Evolutionary conservation across 768 basidiomycete species (phyloP), one percentile per base, ranked within the genome.

Genomic region (Xerocomellus intermedius): DNA sequence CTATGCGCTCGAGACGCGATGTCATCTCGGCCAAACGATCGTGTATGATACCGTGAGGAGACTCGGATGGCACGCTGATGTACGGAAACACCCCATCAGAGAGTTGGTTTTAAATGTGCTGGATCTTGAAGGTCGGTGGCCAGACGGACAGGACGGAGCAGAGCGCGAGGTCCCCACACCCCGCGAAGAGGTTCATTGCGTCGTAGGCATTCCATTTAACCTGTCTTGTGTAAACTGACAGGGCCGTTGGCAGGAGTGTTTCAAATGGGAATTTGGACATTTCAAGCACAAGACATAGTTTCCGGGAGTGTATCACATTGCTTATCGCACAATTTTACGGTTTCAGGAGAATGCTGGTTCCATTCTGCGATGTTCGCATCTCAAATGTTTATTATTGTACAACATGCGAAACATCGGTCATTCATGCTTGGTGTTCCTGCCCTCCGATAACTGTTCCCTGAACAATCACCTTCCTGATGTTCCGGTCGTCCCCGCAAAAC

Each of bases 401-500:
- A 58, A 17, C 42, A 55, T 48, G 24, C 46, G 48, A 49, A 36
- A 54, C n/a, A 48, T 33, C 6, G 21, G 33, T n/a, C 30, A 13
- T 39, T 59, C 42, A 61, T 41, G 38, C 48, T n/a, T 59, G 58
- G 50, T 69, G 70, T 45, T 74, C 76, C 44, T 72, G 77, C 13
- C 95, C 95, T 10, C 92, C 94, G 35, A 98, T 82, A 35, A 83
- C 69, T 42, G 75, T 70, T 2, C 95, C 94, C 64, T 90, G 86
- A 16, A 98, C 94, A 64, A 86, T 94, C 19, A 98, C 94, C 52
- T 78, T 76, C 47, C 73, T 73, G 52, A 97, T 85, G 71, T 94
- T 95, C 66, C 92, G 77, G 66, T 91, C 85, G 68, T 96, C 94
- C 8, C 91, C 93, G 39, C 84, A 84, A 65, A 92, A 94, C 59